Evolutionary conservation across 257 asterid species (phyloP).

Genomic region (Salvia hispanica): DNA sequence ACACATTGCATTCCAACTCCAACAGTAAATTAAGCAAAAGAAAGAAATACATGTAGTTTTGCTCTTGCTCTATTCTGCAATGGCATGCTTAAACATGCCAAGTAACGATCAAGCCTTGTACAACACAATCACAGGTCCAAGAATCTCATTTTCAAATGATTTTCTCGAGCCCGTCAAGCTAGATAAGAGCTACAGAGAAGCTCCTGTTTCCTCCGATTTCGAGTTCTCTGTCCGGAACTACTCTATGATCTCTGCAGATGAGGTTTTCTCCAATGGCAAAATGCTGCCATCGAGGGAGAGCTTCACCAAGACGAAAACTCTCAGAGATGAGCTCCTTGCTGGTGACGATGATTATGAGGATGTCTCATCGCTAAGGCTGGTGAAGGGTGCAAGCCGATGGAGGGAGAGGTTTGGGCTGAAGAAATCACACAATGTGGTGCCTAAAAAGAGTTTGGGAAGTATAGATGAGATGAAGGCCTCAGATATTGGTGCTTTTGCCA

Average conservation of each 20-base stretch:
- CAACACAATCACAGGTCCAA: conserved; percentile 39
- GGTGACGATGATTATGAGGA: conserved; percentile 47
- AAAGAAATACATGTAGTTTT: background rate
- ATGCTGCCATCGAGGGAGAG: conserved; percentile 54
- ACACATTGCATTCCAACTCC: conserved; percentile 39
- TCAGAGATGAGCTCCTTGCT: conserved; percentile 68
- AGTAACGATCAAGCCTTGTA: conserved; percentile 19
- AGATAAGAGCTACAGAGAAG: conserved; percentile 61
- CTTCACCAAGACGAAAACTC: conserved; percentile 45
- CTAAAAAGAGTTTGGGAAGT: conserved; percentile 39
- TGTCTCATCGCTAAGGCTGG: conserved; percentile 21
- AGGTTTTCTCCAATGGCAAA: conserved; percentile 67
- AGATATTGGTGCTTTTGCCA: conserved; percentile 28
- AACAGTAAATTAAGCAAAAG: conserved; percentile 17
- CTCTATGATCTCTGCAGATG: conserved; percentile 65
- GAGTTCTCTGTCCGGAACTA: conserved; percentile 52
- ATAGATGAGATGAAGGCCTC: conserved; percentile 51
- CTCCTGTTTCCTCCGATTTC: conserved; percentile 76
- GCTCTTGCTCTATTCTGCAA: background rate
- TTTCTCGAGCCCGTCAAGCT: conserved; percentile 50
- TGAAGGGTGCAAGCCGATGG: conserved; percentile 49
- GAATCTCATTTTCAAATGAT: conserved; percentile 87
- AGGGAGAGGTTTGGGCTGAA: conserved; percentile 45
- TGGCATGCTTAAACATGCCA: conserved; percentile 61
- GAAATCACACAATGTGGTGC: conserved; percentile 38